Conservation (phyloP, 2,329 filamentous ascomycete genomes). For the Fusarium udum region DNA sequence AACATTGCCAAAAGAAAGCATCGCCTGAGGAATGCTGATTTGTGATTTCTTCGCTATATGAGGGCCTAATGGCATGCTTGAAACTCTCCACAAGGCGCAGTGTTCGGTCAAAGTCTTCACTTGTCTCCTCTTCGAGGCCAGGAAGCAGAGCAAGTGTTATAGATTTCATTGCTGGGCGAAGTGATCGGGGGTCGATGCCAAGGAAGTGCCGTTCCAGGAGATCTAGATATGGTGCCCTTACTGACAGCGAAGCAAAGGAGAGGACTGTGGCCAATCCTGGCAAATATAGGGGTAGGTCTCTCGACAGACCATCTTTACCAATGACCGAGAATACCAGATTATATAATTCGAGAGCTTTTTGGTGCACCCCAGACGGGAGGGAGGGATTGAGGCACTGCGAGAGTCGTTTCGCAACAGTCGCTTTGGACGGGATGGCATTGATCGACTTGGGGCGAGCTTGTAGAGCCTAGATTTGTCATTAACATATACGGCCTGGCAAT, state of each 20-base stretch:
- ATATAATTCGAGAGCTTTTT: conserved; percentile 96
- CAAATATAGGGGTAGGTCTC: conserved; percentile 86
- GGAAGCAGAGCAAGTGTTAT: conserved; percentile 89
- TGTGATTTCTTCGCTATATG: conserved; percentile 60
- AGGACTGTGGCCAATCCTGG: conserved; percentile 89
- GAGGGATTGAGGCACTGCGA: conserved; percentile 95
- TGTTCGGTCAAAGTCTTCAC: conserved; percentile 94
- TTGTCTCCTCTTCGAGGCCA: conserved; percentile 93
- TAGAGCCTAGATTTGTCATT: conserved; percentile 68
- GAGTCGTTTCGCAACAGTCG: conserved; percentile 85
- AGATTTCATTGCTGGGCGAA: conserved; percentile 90
- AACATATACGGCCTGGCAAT: too few relatives aligned
- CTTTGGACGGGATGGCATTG: conserved; percentile 81
- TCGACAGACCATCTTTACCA: conserved; percentile 80
- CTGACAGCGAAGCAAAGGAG: conserved; percentile 93
- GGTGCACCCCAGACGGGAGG: conserved; percentile 94
- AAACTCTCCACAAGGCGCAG: conserved; percentile 81
- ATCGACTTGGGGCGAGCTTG: conserved; percentile 83
- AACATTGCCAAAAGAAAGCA: conserved; percentile 97
- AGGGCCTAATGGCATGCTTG: conserved; percentile 71
- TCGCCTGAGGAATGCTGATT: conserved; percentile 70
- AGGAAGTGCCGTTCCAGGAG: conserved; percentile 85
- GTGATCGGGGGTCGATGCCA: conserved; percentile 71
- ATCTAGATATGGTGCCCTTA: conserved; percentile 84
- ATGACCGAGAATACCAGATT: conserved; percentile 87